Evolutionary conservation across 495 filamentous ascomycete genomes (phyloP).

Genomic region (Xylaria bambusicola): DNA sequence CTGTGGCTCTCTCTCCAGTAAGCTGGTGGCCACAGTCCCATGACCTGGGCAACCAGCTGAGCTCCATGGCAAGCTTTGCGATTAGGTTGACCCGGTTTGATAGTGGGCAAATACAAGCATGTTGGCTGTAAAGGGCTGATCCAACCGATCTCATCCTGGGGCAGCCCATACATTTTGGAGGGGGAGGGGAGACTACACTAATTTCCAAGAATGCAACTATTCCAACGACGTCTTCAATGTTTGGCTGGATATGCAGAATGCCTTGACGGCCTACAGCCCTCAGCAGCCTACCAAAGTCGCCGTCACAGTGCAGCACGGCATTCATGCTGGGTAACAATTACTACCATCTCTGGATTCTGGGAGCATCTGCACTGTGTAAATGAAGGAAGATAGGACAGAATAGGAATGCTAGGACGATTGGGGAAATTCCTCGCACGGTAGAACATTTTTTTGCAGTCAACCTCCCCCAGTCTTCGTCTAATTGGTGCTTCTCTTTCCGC

Average conservation of each 20-base stretch:
- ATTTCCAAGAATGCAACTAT: slow-evolving; percentile 1
- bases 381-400: too few relatives aligned
- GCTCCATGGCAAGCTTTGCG: neutral
- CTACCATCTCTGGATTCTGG: slow-evolving; percentile 1
- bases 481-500: slow-evolving; percentile 6
- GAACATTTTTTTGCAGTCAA: too few relatives aligned
- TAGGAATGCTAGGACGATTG: too few relatives aligned
- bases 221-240: neutral
- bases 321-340: slow-evolving; percentile 16
- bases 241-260: neutral
- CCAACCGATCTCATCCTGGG: neutral
- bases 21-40: neutral
- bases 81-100: neutral
- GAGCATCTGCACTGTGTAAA: slow-evolving; percentile 8
- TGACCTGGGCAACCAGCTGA: neutral
- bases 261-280: neutral
- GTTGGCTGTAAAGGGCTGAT: neutral
- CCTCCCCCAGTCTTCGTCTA: too few relatives aligned
- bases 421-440: too few relatives aligned
- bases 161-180: neutral
- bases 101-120: neutral
- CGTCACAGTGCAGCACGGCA: slow-evolving; percentile 5
- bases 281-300: slow-evolving; percentile 5
- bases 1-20: neutral
- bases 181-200: neutral